Evolutionary conservation across 192 early-diverging fungal species (phyloP), one percentile per base, ranked within the genome.

Genomic region (Coemansia sp.): DNA sequence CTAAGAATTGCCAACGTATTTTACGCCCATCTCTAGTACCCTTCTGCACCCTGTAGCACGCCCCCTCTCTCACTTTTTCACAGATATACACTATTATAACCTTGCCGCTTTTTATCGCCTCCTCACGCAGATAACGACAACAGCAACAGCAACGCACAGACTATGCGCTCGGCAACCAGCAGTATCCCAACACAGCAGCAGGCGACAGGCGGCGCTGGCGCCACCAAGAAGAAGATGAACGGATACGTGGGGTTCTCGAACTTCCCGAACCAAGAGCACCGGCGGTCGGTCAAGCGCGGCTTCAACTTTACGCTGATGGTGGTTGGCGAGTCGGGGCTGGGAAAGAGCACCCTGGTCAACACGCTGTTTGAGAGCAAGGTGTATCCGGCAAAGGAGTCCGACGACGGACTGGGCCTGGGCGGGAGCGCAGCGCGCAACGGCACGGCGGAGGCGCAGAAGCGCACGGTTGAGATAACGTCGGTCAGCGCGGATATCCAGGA

Each of bases 301-400:
- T 98, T 98, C 84, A 87, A 90, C 68, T 97, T 98, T 71, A 97
- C 93, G 61, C 69, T 93, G 74, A 97, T 98, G 95, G 92, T 96
- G 42, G 97, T 96, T 37, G 96, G 96, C 57, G 92, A 94, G 72
- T 91, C 94, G 17, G 97, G 97, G 12, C 84, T 98, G 42, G 97
- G 97, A 68, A 99, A 99, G 86, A 92, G 91, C 19, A 99, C 97
- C 12, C 86, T 99, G 5, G 91, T 98, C 80, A 99, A 99, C 87
- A 99, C 97, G 17, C 76, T 99, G 41, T 99, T 98, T 77, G 92
- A 93, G 65, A 89, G 95, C 46, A 87, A 86, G 16, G 85, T 99
- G 54, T 92, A 94, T 73, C 91, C 95, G 56, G 77, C 86, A 63
- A 94, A 93, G 77, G 90, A 92, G 42, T 66, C 74, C 40, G 81